A percentile compares a stretch with the other conserved stretches of the same genome.
These are phyloP conservation scores for Paecilomyces niveus DNA, from an alignment of 2,329 filamentous ascomycete genomes.

Conservation along the genomic window DNA sequence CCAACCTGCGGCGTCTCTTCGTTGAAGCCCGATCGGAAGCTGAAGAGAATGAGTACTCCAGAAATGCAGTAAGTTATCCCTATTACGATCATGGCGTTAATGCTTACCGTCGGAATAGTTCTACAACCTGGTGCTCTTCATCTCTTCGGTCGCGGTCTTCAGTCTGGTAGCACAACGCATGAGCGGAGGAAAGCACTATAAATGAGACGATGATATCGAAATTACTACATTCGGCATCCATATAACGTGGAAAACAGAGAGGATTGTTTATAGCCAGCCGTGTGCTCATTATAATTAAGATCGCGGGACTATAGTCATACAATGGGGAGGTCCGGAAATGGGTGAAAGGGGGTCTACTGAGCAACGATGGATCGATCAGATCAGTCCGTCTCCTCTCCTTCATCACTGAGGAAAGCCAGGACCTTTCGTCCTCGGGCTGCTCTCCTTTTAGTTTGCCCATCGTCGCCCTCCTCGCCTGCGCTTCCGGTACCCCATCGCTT, in stretches of 20 bases:
- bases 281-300: not conserved
- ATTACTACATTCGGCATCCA: not conserved
- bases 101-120: slow-evolving; percentile 50
- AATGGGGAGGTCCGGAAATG: not conserved
- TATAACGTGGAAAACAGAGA: not conserved
- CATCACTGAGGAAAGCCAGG: slow-evolving; percentile 58
- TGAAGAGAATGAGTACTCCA: slow-evolving; percentile 89
- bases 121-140: slow-evolving; percentile 94
- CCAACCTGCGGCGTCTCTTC: slow-evolving; percentile 92
- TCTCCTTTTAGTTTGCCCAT: slow-evolving; percentile 30
- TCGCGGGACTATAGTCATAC: not conserved
- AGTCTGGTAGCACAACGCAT: slow-evolving; percentile 87
- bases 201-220: slow-evolving; percentile 12
- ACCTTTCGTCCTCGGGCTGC: slow-evolving; percentile 37
- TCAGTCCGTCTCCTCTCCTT: slow-evolving; percentile 56
- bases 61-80: slow-evolving; percentile 66
- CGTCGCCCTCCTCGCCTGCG: slow-evolving; percentile 36
- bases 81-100: not conserved
- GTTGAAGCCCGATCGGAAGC: slow-evolving; percentile 88
- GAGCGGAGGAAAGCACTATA: slow-evolving; percentile 38
- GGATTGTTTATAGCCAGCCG: not conserved
- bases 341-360: not conserved
- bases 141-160: slow-evolving; percentile 92
- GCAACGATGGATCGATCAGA: slow-evolving; percentile 11
- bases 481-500: slow-evolving; percentile 62